These are phyloP conservation scores for Saccharomycopsis selenospora DNA, from an alignment of 805 yeast species.

Conservation along the genomic window DNA sequence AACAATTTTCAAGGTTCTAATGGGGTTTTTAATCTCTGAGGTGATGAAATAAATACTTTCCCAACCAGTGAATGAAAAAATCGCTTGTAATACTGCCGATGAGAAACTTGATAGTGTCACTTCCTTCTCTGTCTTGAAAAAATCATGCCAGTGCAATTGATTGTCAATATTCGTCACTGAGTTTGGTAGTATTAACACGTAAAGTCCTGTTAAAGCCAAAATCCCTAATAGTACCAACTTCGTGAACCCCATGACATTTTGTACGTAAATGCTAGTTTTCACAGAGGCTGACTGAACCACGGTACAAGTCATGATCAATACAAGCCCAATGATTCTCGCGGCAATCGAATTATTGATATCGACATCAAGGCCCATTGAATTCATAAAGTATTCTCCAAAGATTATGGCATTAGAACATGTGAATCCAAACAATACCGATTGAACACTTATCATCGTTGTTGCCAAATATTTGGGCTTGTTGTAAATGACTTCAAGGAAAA, in stretches of 20 bases:
- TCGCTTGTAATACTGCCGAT: slow-evolving; percentile 48
- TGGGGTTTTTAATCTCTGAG: slow-evolving; percentile 55
- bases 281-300: slow-evolving; percentile 53
- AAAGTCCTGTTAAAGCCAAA: slow-evolving; percentile 52
- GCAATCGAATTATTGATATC: slow-evolving; percentile 31
- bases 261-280: slow-evolving; percentile 50
- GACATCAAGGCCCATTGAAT: slow-evolving; percentile 36
- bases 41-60: slow-evolving; percentile 52
- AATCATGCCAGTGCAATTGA: slow-evolving; percentile 32
- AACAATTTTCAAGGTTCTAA: slow-evolving; percentile 49
- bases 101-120: slow-evolving; percentile 42
- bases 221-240: slow-evolving; percentile 48
- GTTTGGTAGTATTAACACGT: slow-evolving; percentile 42
- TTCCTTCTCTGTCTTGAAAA: slow-evolving; percentile 27
- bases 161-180: slow-evolving; percentile 38
- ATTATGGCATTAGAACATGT: slow-evolving; percentile 49
- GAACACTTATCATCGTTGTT: slow-evolving; percentile 43
- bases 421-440: slow-evolving; percentile 48
- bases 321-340: slow-evolving; percentile 38
- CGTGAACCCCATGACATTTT: slow-evolving; percentile 55
- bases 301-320: slow-evolving; percentile 32
- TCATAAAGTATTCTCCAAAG: slow-evolving; percentile 53
- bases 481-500: slow-evolving; percentile 61
- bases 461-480: slow-evolving; percentile 50
- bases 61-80: slow-evolving; percentile 61